Evolutionary conservation across 805 yeast genomes (phyloP).

Genomic region (Yarrowia yakushimensis): DNA sequence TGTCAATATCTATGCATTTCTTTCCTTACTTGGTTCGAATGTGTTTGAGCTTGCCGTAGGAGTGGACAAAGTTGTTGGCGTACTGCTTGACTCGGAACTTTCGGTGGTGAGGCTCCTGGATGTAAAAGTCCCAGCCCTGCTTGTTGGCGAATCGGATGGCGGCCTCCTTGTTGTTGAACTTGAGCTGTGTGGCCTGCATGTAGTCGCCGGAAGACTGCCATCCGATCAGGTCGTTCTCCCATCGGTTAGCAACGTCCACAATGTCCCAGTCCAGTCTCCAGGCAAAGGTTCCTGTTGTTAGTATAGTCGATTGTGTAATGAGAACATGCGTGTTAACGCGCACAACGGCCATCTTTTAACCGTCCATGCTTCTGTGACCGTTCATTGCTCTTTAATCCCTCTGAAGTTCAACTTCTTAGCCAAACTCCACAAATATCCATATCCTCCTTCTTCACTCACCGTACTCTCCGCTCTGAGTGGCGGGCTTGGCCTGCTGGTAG

Average conservation of each 20-base stretch:
- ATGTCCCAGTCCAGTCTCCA: slow-evolving; percentile 89
- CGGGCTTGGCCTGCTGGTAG: slow-evolving; percentile 71
- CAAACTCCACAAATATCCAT: not conserved
- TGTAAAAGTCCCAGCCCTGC: slow-evolving; percentile 81
- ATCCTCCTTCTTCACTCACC: slow-evolving; percentile 29
- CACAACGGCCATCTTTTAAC: no score
- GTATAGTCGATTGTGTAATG: no score
- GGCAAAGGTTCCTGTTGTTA: slow-evolving; percentile 34
- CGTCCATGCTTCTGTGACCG: not conserved
- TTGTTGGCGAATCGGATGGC: slow-evolving; percentile 76
- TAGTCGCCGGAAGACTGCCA: slow-evolving; percentile 76
- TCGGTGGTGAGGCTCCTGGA: slow-evolving; percentile 76
- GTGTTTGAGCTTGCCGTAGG: slow-evolving; percentile 67
- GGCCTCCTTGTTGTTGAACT: slow-evolving; percentile 69
- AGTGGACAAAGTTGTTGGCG: slow-evolving; percentile 66
- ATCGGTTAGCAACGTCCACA: slow-evolving; percentile 68
- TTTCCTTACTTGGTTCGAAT: slow-evolving; percentile 63
- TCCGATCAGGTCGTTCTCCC: slow-evolving; percentile 89
- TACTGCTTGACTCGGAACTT: slow-evolving; percentile 73
- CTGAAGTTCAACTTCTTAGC: not conserved
- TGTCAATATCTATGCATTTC: slow-evolving; percentile 21
- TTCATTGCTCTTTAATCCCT: not conserved
- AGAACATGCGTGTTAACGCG: no score
- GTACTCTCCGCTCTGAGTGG: slow-evolving; percentile 67
- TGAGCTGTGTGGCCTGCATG: slow-evolving; percentile 72